Percentiles rank a stretch among this genome's conserved stretches.
Evolutionary conservation across 139 green algal species (phyloP).

Genomic region (Tetradesmus lagerheimii): DNA sequence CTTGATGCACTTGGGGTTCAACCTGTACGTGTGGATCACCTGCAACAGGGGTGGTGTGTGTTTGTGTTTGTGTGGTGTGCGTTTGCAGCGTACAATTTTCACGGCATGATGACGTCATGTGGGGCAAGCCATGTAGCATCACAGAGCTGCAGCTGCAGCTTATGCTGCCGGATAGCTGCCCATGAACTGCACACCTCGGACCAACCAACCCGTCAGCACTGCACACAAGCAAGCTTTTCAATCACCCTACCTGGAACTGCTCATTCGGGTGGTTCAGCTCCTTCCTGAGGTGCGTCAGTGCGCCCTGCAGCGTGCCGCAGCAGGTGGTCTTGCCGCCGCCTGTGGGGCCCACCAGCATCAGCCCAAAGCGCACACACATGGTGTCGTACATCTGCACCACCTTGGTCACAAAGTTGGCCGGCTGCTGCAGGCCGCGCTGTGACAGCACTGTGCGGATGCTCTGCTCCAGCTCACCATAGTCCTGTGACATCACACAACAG

Average conservation of each 20-base stretch:
- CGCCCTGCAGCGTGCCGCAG: constrained; percentile 78
- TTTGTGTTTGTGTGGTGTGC: no score
- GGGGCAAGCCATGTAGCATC: no score
- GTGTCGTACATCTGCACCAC: constrained; percentile 88
- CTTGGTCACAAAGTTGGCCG: constrained; percentile 79
- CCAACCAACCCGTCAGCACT: no score
- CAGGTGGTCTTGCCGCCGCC: constrained; percentile 83
- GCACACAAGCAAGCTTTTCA: background rate
- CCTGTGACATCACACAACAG: constrained; percentile 51
- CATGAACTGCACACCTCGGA: no score
- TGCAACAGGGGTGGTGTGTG: no score
- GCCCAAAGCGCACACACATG: constrained; percentile 89
- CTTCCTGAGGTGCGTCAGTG: constrained; percentile 71
- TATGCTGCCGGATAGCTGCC: no score
- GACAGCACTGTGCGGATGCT: constrained; percentile 66
- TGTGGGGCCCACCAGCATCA: constrained; percentile 85
- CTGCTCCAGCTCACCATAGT: constrained; percentile 80
- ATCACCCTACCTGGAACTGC: constrained; percentile 57
- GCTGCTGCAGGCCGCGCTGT: constrained; percentile 66
- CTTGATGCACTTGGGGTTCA: constrained; percentile 94
- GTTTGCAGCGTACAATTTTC: no score
- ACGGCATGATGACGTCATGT: no score
- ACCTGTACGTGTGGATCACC: constrained; percentile 65
- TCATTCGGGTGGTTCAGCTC: constrained; percentile 59
- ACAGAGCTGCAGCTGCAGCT: no score